Conservation (phyloP, 306 rosid species). For the Vigna angularis region DNA sequence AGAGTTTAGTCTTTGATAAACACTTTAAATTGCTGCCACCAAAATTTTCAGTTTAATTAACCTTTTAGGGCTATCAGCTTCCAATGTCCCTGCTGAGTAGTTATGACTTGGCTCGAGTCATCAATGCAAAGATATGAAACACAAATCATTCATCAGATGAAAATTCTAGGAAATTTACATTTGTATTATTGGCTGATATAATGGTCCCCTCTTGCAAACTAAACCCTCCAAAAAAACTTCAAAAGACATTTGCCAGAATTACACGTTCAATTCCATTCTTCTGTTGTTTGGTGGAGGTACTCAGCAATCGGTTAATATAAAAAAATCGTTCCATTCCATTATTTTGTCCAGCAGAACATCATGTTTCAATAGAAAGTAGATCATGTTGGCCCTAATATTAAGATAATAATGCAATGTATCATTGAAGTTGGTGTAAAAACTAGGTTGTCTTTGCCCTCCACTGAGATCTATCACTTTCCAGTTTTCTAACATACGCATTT, state of each 20-base stretch:
- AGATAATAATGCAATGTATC: constrained; percentile 27
- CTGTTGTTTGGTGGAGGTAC: not conserved
- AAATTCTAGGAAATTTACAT: constrained; percentile 23
- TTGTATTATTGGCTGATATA: constrained; percentile 7
- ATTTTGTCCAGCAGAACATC: constrained; percentile 12
- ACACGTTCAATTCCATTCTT: not conserved
- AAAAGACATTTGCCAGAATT: not conserved
- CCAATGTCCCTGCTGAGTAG: not conserved
- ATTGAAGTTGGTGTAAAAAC: not conserved
- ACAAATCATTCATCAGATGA: not conserved
- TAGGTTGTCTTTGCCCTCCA: constrained; percentile 19
- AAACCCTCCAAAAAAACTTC: not conserved
- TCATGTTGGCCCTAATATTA: constrained; percentile 32
- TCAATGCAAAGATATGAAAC: not conserved
- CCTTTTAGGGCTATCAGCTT: not conserved
- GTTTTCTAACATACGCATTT: not conserved
- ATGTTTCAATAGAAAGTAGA: constrained; percentile 30
- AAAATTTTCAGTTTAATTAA: constrained; percentile 2
- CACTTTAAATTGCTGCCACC: not conserved
- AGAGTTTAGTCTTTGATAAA: not conserved
- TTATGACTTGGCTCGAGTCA: not conserved
- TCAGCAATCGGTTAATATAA: not conserved
- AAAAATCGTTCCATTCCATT: not conserved
- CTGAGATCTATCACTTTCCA: not conserved
- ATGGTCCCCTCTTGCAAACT: constrained; percentile 21